These are phyloP conservation scores for Pythium myriotylum DNA, from an alignment of 352 stramenopile species.

Conservation along the genomic window DNA sequence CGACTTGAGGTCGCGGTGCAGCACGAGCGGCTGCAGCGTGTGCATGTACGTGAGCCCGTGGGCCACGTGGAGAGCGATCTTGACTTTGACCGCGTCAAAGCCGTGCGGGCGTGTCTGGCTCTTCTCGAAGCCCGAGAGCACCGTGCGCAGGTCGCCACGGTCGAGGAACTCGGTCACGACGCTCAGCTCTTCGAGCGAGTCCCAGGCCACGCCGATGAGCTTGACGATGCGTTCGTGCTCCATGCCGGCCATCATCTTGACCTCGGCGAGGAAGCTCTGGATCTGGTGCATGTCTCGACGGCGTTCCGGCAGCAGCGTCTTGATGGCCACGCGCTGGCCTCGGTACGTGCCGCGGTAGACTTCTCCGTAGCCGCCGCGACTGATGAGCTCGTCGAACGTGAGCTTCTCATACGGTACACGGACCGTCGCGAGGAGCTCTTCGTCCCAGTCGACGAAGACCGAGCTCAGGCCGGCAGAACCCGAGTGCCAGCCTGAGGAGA, in stretches of 20 bases:
- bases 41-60: slow-evolving; percentile 34
- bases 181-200: slow-evolving; percentile 27
- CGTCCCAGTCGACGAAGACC: slow-evolving; percentile 14
- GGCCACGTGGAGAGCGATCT: slow-evolving; percentile 40
- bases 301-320: slow-evolving; percentile 54
- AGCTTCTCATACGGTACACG: slow-evolving; percentile 54
- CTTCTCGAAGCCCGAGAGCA: slow-evolving; percentile 34
- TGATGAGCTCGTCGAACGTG: slow-evolving; percentile 42
- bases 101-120: slow-evolving; percentile 23
- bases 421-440: slow-evolving; percentile 25
- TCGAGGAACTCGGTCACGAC: slow-evolving; percentile 34
- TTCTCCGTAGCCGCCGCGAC: slow-evolving; percentile 48
- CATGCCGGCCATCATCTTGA: slow-evolving; percentile 57
- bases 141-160: slow-evolving; percentile 29
- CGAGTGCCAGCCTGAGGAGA: slow-evolving; percentile 2
- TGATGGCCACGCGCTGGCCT: slow-evolving; percentile 52
- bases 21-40: slow-evolving; percentile 20
- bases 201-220: slow-evolving; percentile 68
- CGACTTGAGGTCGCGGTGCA: slow-evolving; percentile 31
- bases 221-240: slow-evolving; percentile 65
- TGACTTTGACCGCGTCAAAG: slow-evolving; percentile 39
- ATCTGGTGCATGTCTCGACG: slow-evolving; percentile 56
- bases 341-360: slow-evolving; percentile 51
- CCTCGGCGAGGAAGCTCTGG: slow-evolving; percentile 49
- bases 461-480: slow-evolving; percentile 1